Percentiles rank a stretch among this genome's conserved stretches.
Evolutionary conservation across 1,284 basidiomycete genomes (phyloP).

Genomic region (Crucibulum cyathiforme): DNA sequence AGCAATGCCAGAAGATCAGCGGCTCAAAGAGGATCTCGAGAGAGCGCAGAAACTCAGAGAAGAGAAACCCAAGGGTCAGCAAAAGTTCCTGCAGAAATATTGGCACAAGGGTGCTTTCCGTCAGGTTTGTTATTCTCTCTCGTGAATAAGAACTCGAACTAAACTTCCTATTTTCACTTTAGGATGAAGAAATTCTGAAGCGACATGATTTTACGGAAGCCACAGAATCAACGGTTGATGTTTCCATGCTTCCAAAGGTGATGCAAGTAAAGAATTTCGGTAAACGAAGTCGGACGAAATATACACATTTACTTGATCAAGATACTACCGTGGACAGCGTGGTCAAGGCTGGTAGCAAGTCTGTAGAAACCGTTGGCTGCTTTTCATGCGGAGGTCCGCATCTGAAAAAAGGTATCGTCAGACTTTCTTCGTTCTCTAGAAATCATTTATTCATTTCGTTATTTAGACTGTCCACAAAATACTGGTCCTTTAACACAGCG

Average conservation of each 20-base stretch:
- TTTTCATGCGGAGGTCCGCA: slow-evolving; percentile 93
- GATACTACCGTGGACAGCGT: slow-evolving; percentile 80
- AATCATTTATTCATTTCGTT: slow-evolving; percentile 1
- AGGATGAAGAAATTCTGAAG: slow-evolving; percentile 90
- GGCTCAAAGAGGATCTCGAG: slow-evolving; percentile 90
- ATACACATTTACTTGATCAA: slow-evolving; percentile 94
- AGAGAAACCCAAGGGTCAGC: slow-evolving; percentile 86
- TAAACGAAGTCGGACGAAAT: slow-evolving; percentile 90
- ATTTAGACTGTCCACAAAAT: slow-evolving; percentile 76
- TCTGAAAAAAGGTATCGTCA: slow-evolving; percentile 75
- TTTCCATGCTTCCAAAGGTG: slow-evolving; percentile 86
- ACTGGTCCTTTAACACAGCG: slow-evolving; percentile 52
- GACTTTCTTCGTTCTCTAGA: not conserved
- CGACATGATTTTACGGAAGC: slow-evolving; percentile 88
- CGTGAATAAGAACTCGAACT: not conserved
- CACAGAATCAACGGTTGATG: slow-evolving; percentile 86
- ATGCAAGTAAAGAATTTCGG: slow-evolving; percentile 99
- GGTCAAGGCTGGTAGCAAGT: slow-evolving; percentile 62
- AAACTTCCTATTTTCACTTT: slow-evolving; percentile 8
- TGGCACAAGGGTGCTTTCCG: slow-evolving; percentile 99
- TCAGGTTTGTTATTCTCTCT: slow-evolving; percentile 59
- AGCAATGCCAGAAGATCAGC: slow-evolving; percentile 90
- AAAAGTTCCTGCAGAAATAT: slow-evolving; percentile 96
- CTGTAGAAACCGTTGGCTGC: slow-evolving; percentile 73
- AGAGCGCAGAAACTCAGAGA: slow-evolving; percentile 80